phyloP scores from a whole-genome alignment of 768 basidiomycete species.

The Lanmaoa pseudosensibilis region DNA sequence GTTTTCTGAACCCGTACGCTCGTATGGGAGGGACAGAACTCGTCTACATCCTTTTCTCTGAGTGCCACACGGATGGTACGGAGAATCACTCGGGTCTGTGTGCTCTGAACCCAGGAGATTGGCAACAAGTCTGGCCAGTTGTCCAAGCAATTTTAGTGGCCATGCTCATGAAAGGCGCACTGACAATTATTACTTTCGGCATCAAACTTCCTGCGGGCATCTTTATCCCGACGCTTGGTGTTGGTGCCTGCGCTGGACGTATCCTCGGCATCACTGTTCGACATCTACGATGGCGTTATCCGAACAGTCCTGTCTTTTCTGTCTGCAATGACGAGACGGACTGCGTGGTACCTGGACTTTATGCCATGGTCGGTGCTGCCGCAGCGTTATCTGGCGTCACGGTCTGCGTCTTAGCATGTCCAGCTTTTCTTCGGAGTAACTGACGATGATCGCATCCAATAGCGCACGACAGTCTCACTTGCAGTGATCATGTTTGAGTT shows the following conservation, averaged over 20 bases:
- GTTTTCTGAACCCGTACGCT: constrained; percentile 87
- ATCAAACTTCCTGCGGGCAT: constrained; percentile 92
- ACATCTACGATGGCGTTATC: constrained; percentile 65
- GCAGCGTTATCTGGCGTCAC: constrained; percentile 95
- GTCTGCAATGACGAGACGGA: constrained; percentile 62
- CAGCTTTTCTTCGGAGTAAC: neutral
- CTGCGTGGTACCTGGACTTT: constrained; percentile 87
- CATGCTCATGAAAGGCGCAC: constrained; percentile 73
- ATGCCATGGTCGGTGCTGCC: constrained; percentile 96
- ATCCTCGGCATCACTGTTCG: constrained; percentile 82
- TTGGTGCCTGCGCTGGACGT: constrained; percentile 91
- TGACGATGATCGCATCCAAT: constrained; percentile 9
- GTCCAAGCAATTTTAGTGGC: constrained; percentile 68
- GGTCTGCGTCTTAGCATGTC: constrained; percentile 38
- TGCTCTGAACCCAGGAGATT: constrained; percentile 57
- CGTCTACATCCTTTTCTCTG: constrained; percentile 87
- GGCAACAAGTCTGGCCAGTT: constrained; percentile 58
- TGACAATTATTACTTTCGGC: constrained; percentile 91
- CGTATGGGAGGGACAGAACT: constrained; percentile 96
- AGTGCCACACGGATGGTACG: constrained; percentile 63
- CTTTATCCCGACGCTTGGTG: constrained; percentile 94
- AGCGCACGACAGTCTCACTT: constrained; percentile 89
- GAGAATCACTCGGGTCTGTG: constrained; percentile 70
- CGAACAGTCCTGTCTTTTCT: constrained; percentile 59
- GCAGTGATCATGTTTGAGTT: constrained; percentile 97